Conservation (phyloP, 768 basidiomycete species). For the Tylopilus sp. region DNA sequence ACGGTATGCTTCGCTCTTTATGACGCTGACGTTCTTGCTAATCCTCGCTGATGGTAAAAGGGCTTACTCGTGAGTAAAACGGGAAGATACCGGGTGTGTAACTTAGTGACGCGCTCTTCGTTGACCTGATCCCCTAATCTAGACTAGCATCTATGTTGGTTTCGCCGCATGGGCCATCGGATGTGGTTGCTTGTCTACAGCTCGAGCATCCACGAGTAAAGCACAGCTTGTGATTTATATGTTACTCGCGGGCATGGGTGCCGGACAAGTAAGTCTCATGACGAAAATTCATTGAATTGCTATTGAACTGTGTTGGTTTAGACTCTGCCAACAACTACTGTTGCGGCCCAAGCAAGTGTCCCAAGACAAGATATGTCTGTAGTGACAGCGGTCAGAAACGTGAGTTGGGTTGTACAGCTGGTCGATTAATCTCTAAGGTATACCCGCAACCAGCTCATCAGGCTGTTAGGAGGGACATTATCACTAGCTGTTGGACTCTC, state of each 20-base stretch:
- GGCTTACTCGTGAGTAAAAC: slow-evolving; percentile 62
- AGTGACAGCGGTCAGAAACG: slow-evolving; percentile 66
- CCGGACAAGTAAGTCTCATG: slow-evolving; percentile 47
- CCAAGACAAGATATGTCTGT: slow-evolving; percentile 71
- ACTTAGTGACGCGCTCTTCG: background rate
- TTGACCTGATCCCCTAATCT: background rate
- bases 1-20: slow-evolving; percentile 37
- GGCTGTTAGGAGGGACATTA: slow-evolving; percentile 67
- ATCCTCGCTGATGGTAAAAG: slow-evolving; percentile 25
- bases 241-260: slow-evolving; percentile 56
- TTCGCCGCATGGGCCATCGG: slow-evolving; percentile 69
- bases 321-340: slow-evolving; percentile 63
- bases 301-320: slow-evolving; percentile 21
- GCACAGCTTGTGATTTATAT: slow-evolving; percentile 57
- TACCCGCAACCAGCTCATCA: slow-evolving; percentile 48
- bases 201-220: slow-evolving; percentile 45
- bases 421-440: background rate
- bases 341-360: slow-evolving; percentile 73
- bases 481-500: slow-evolving; percentile 60
- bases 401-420: slow-evolving; percentile 23
- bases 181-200: slow-evolving; percentile 66
- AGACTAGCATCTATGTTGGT: slow-evolving; percentile 46
- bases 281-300: background rate
- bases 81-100: slow-evolving; percentile 54
- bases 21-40: background rate